These are phyloP conservation scores for Wickerhamomyces sp. DNA, from an alignment of 1,139 yeast species.

Conservation along the genomic window DNA sequence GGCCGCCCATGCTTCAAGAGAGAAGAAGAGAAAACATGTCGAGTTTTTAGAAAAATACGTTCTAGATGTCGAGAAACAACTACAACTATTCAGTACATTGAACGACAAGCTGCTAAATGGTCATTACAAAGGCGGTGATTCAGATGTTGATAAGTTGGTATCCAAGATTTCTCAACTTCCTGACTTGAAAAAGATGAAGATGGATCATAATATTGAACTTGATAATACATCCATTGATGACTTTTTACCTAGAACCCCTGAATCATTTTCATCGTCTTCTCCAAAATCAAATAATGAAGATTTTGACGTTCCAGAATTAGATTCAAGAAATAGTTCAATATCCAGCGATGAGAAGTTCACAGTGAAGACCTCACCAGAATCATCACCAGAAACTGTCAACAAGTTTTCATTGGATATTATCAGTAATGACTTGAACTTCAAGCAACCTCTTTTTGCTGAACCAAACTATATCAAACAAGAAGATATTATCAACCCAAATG, in stretches of 20 bases:
- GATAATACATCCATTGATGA: slow-evolving; percentile 6
- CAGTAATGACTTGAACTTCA: slow-evolving; percentile 6
- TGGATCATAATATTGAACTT: slow-evolving; percentile 15
- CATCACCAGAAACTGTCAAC: slow-evolving; percentile 12
- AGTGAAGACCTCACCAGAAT: slow-evolving; percentile 8
- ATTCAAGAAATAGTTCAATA: slow-evolving; percentile 10
- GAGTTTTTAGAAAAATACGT: slow-evolving; percentile 75
- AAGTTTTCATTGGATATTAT: slow-evolving; percentile 22
- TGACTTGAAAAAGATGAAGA: slow-evolving; percentile 17
- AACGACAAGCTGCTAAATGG: slow-evolving; percentile 10
- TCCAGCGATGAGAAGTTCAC: slow-evolving; percentile 5
- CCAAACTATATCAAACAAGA: slow-evolving; percentile 4
- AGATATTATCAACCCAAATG: neutral
- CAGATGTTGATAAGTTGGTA: slow-evolving; percentile 16
- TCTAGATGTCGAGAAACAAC: slow-evolving; percentile 38
- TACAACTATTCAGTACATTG: slow-evolving; percentile 15
- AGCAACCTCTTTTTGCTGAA: neutral
- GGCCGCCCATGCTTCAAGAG: slow-evolving; percentile 97
- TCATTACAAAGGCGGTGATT: slow-evolving; percentile 15
- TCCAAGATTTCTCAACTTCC: slow-evolving; percentile 13
- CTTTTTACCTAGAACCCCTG: slow-evolving; percentile 23
- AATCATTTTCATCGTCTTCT: slow-evolving; percentile 16
- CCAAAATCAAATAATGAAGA: slow-evolving; percentile 13
- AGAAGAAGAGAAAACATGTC: slow-evolving; percentile 89
- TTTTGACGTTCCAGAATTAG: slow-evolving; percentile 13